A percentile compares a stretch with the other conserved stretches of the same genome.
Conservation (phyloP, 192 early-diverging fungal species). For the Endogone sp. region DNA sequence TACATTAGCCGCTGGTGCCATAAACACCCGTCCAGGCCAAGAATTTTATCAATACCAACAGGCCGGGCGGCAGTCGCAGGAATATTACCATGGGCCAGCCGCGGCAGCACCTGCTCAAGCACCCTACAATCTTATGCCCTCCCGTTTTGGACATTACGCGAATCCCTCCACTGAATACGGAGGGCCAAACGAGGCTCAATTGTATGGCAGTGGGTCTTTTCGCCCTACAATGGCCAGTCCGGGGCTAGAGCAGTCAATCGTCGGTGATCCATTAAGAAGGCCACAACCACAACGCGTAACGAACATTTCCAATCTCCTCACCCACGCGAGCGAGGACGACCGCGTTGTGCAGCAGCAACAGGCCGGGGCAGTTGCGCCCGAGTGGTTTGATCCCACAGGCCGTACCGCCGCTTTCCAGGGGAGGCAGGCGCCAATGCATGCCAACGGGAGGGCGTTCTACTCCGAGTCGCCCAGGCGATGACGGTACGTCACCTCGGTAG, state of each 20-base stretch:
- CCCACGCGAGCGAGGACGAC: neutral
- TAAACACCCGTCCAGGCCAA: neutral
- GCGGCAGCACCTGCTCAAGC: neutral
- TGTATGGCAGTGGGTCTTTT: neutral
- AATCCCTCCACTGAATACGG: neutral
- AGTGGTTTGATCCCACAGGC: neutral
- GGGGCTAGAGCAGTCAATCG: neutral
- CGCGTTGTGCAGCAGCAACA: neutral
- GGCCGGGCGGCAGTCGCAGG: neutral
- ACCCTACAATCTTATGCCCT: neutral
- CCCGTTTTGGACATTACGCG: neutral
- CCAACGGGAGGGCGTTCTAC: neutral
- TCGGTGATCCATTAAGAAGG: neutral
- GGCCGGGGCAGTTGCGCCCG: neutral
- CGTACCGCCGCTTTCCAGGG: neutral
- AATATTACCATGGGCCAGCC: neutral
- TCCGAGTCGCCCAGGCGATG: neutral
- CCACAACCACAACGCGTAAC: neutral
- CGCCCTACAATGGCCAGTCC: neutral
- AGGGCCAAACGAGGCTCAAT: neutral
- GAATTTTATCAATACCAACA: neutral
- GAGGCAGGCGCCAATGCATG: neutral
- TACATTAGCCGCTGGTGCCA: neutral
- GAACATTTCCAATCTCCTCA: neutral
- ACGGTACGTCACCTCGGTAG: neutral